These are phyloP conservation scores for Globisporangium nagaii DNA, from an alignment of 352 stramenopile genomes.

Conservation along the genomic window DNA sequence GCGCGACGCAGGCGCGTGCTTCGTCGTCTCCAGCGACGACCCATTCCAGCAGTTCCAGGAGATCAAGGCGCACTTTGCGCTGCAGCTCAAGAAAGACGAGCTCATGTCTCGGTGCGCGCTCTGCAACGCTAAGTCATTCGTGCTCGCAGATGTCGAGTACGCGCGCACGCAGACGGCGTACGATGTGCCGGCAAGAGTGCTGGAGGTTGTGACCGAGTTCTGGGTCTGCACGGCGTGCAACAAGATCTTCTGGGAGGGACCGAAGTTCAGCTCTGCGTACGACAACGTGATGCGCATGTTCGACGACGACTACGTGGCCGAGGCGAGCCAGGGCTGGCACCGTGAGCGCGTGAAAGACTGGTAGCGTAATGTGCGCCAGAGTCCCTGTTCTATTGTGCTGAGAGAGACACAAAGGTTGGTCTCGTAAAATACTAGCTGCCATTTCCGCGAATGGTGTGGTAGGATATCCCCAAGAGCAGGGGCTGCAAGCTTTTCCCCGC, in stretches of 20 bases:
- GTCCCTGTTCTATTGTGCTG: too few species aligned
- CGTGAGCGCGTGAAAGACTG: background rate
- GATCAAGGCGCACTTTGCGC: slow-evolving; percentile 63
- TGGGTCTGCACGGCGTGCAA: slow-evolving; percentile 20
- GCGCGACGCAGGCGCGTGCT: slow-evolving; percentile 65
- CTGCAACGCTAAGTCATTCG: slow-evolving; percentile 66
- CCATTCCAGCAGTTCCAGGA: slow-evolving; percentile 70
- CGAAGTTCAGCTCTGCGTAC: slow-evolving; percentile 22
- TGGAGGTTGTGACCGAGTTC: slow-evolving; percentile 58
- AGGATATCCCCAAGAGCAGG: too few species aligned
- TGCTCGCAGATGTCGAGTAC: slow-evolving; percentile 44
- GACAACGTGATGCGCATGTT: slow-evolving; percentile 13
- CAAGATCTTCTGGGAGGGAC: slow-evolving; percentile 25
- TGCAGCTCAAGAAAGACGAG: slow-evolving; percentile 53
- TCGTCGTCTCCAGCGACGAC: slow-evolving; percentile 69
- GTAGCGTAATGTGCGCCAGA: too few species aligned
- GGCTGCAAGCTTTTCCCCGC: too few species aligned
- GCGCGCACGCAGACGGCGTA: slow-evolving; percentile 44
- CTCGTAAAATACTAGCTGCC: too few species aligned
- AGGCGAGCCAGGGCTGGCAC: slow-evolving; percentile 1
- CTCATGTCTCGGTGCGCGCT: slow-evolving; percentile 72
- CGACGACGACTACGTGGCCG: slow-evolving; percentile 3
- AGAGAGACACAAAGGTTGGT: too few species aligned
- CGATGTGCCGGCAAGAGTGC: slow-evolving; percentile 44
- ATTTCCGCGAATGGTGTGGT: too few species aligned